Percentiles rank a stretch among this genome's conserved stretches.
phyloP scores from a whole-genome alignment of 768 basidiomycete species.

The Phallus indusiatus region DNA sequence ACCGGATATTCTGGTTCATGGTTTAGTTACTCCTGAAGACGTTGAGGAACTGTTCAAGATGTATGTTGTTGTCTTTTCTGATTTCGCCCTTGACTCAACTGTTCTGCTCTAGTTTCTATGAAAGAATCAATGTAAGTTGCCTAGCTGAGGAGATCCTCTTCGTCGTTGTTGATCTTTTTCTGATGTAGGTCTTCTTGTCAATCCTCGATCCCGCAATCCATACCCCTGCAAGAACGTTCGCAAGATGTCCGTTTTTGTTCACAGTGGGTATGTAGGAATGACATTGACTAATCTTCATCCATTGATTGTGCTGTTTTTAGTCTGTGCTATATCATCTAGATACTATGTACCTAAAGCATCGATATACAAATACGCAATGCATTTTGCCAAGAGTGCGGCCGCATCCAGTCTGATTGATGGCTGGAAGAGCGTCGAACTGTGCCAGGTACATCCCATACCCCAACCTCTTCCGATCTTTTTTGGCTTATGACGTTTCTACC shows the following conservation, averaged over 20 bases:
- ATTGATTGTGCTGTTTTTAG: not conserved
- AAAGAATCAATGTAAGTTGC: slow-evolving; percentile 15
- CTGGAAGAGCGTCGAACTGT: slow-evolving; percentile 76
- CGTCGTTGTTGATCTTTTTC: not conserved
- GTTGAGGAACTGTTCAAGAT: slow-evolving; percentile 42
- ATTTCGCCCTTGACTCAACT: not conserved
- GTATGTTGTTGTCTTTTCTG: slow-evolving; percentile 23
- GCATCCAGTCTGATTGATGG: slow-evolving; percentile 74
- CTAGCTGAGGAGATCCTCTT: not conserved
- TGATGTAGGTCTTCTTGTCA: slow-evolving; percentile 20
- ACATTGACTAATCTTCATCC: not conserved
- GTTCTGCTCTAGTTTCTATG: slow-evolving; percentile 13
- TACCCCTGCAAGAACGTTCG: slow-evolving; percentile 27
- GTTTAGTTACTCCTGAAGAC: slow-evolving; percentile 40
- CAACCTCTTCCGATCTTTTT: not conserved
- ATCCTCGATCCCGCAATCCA: slow-evolving; percentile 30
- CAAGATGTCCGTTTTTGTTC: slow-evolving; percentile 17
- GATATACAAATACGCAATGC: slow-evolving; percentile 83
- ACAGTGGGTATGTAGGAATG: slow-evolving; percentile 1
- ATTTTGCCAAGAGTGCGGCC: slow-evolving; percentile 76
- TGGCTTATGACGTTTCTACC: not conserved
- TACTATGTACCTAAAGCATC: slow-evolving; percentile 56
- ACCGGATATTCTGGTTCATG: slow-evolving; percentile 40
- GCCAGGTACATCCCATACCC: slow-evolving; percentile 34
- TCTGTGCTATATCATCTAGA: slow-evolving; percentile 57